Evolutionary conservation across 345 rosid genomes (phyloP), one percentile per base, ranked within the genome.

Genomic region (Salix viminalis): DNA sequence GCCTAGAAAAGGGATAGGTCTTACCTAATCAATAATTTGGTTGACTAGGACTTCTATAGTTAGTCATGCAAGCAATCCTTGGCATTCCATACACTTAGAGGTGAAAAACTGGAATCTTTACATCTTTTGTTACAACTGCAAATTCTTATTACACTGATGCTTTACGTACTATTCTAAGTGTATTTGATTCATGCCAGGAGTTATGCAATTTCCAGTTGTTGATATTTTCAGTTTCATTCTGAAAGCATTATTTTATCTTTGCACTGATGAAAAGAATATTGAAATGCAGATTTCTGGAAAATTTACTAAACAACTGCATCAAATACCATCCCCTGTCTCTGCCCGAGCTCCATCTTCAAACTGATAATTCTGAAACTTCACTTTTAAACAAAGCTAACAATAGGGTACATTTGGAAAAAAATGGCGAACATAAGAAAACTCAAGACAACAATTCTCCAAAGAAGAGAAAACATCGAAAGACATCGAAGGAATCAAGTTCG

Each of bases 241-340:
- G 52, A 69, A 82, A 67, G 50, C 69, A 70, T 21, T 16, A 39
- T 23, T 44, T 5, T 41, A 60, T 52, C 11, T 56, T n/a, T 34
- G 3, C 68, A 81, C 75, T 83, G 79, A 84, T 77, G 68, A 78
- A 76, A 69, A 67, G 54, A 81, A 67, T 72, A 66, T 79, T 65
- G 66, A 58, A 72, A 69, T 79, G 79, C 94, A 93, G 96, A 83
- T 87, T 87, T 84, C 81, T 91, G 79, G 98, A 93, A 84, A 83
- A 91, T 89, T 84, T 90, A 79, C 84, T 93, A 84, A 84, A 87
- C 77, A 75, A 85, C 84, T 84, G 76, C 71, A 85, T 90, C 79
- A 75, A 81, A 80, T 72, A 75, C 67, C 84, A 83, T 84, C 90
- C 92, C 78, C 77, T 86, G 60, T 86, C 86, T 79, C 82, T 93